Percentiles rank a stretch among this genome's conserved stretches.
Conservation (phyloP, 192 early-diverging fungal genomes). For the Mortierella hygrophila region DNA sequence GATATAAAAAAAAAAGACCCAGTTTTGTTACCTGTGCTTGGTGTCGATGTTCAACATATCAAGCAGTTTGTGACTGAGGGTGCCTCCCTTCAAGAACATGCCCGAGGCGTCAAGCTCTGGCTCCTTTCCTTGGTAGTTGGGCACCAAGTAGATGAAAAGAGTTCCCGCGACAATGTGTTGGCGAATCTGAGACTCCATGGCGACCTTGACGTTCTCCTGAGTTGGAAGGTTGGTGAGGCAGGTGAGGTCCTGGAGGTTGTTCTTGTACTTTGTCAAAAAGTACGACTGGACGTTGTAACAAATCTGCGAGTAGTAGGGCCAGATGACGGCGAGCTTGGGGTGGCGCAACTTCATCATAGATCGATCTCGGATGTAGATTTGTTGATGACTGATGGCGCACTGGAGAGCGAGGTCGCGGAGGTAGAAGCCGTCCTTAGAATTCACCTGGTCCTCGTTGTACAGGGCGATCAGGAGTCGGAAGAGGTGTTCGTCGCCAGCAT, state of each 20-base stretch:
- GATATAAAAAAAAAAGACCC: neutral
- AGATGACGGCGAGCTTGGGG: slow-evolving; percentile 71
- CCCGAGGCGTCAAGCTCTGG: slow-evolving; percentile 57
- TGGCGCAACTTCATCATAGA: slow-evolving; percentile 80
- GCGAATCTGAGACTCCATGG: slow-evolving; percentile 63
- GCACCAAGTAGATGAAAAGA: slow-evolving; percentile 66
- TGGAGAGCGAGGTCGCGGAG: slow-evolving; percentile 81
- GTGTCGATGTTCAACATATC: slow-evolving; percentile 77
- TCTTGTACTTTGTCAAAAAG: slow-evolving; percentile 64
- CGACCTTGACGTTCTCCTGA: slow-evolving; percentile 68
- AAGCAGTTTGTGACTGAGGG: slow-evolving; percentile 72
- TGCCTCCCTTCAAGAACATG: slow-evolving; percentile 75
- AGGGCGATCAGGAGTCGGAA: slow-evolving; percentile 77
- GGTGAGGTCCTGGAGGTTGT: slow-evolving; percentile 50
- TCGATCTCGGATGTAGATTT: slow-evolving; percentile 70
- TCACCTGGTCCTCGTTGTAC: slow-evolving; percentile 82
- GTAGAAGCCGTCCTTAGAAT: slow-evolving; percentile 79
- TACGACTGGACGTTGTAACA: slow-evolving; percentile 68
- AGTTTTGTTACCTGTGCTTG: slow-evolving; percentile 68
- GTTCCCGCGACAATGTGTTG: slow-evolving; percentile 66
- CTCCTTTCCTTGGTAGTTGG: slow-evolving; percentile 53
- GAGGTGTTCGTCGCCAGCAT: slow-evolving; percentile 77
- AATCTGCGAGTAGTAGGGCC: slow-evolving; percentile 67
- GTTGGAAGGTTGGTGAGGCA: slow-evolving; percentile 56
- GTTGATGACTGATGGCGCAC: slow-evolving; percentile 78